These are phyloP conservation scores for Euphorbia lathyris DNA, from an alignment of 345 rosid genomes.

Conservation along the genomic window DNA sequence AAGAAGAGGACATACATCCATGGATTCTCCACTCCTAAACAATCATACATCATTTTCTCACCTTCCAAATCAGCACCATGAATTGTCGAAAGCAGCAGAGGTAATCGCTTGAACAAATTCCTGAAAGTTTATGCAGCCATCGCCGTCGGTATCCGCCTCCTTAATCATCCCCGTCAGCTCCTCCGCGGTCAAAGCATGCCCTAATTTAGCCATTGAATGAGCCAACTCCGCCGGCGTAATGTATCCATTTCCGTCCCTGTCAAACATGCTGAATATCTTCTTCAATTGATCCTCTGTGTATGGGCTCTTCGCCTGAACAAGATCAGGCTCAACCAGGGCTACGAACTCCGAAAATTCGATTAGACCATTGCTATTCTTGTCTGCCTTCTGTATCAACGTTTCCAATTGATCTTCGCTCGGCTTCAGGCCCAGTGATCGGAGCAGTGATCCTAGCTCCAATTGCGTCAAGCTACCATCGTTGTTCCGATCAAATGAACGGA, in stretches of 20 bases:
- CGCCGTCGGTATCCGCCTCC: slow-evolving; percentile 93
- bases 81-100: slow-evolving; percentile 87
- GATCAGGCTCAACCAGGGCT: slow-evolving; percentile 73
- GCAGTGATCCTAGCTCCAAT: slow-evolving; percentile 79
- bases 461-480: slow-evolving; percentile 86
- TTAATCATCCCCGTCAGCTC: slow-evolving; percentile 91
- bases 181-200: slow-evolving; percentile 48
- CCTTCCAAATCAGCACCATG: slow-evolving; percentile 45
- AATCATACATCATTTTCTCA: neutral
- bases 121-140: slow-evolving; percentile 74
- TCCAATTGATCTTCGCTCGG: slow-evolving; percentile 79
- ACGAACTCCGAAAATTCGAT: slow-evolving; percentile 85
- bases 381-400: slow-evolving; percentile 62
- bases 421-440: slow-evolving; percentile 69
- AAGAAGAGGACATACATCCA: no score
- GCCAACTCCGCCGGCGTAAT: slow-evolving; percentile 48
- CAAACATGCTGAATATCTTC: slow-evolving; percentile 41
- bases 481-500: slow-evolving; percentile 82
- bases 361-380: slow-evolving; percentile 76
- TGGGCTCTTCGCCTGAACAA: slow-evolving; percentile 59
- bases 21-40: neutral
- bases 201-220: slow-evolving; percentile 46
- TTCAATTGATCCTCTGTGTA: slow-evolving; percentile 53
- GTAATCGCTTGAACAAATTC: slow-evolving; percentile 78
- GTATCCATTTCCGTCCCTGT: slow-evolving; percentile 46